These are phyloP conservation scores for Aspergillus sp. DNA, from an alignment of 2,329 filamentous ascomycete genomes.

Conservation along the genomic window DNA sequence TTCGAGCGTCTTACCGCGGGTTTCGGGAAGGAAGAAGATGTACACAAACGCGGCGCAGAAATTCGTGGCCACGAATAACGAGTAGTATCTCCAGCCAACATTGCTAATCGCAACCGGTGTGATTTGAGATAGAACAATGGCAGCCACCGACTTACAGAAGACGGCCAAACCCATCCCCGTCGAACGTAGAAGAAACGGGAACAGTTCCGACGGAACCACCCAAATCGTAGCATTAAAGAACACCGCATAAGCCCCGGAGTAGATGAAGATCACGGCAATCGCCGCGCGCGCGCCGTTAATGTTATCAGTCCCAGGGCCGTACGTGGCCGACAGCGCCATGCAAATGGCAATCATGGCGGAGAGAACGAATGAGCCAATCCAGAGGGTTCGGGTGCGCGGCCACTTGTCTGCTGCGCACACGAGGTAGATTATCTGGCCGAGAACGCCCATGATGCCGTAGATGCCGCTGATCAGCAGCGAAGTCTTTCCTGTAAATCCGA, in stretches of 20 bases:
- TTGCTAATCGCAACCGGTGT: conserved; percentile 36
- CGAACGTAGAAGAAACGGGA: conserved; percentile 32
- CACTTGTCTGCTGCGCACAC: conserved; percentile 33
- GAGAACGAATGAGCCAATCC: conserved; percentile 27
- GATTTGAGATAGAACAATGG: conserved; percentile 31
- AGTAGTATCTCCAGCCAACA: conserved; percentile 42
- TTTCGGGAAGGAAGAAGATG: conserved; percentile 39
- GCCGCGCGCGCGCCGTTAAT: conserved; percentile 28
- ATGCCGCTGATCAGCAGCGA: conserved; percentile 33
- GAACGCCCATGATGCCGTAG: conserved; percentile 40
- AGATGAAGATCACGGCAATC: conserved; percentile 40
- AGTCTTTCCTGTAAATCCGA: conserved; percentile 33
- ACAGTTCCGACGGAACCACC: conserved; percentile 34
- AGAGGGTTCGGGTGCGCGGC: conserved; percentile 33
- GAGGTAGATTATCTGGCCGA: conserved; percentile 35
- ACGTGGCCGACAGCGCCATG: conserved; percentile 24
- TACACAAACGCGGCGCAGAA: conserved; percentile 32
- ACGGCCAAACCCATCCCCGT: conserved; percentile 32
- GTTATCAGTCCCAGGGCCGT: conserved; percentile 16
- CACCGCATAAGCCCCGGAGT: conserved; percentile 35
- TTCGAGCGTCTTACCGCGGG: conserved; percentile 25
- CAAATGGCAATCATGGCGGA: conserved; percentile 26
- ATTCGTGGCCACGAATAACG: conserved; percentile 36
- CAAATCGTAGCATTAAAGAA: conserved; percentile 41
- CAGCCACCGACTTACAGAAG: conserved; percentile 27